Evolutionary conservation across 1,284 basidiomycete genomes (phyloP).

Genomic region (Cronartium ribicola): DNA sequence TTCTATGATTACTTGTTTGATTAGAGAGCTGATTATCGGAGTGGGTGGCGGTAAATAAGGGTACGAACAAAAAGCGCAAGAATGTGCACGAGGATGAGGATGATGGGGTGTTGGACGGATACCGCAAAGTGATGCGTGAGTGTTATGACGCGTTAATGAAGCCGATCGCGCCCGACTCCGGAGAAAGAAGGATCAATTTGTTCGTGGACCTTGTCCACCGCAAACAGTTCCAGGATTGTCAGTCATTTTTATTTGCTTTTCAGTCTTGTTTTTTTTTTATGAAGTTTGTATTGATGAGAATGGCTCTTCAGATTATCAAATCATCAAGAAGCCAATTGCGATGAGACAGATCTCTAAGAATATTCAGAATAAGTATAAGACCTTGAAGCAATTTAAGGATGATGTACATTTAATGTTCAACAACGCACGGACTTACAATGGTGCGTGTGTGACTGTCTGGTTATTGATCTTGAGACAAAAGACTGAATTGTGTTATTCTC

Average conservation of each 20-base stretch:
- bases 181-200: conserved; percentile 38
- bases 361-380: conserved; percentile 50
- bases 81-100: conserved; percentile 22
- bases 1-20: not conserved
- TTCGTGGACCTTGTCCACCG: conserved; percentile 41
- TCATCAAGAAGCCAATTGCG: conserved; percentile 51
- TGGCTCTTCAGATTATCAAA: conserved; percentile 41
- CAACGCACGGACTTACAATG: conserved; percentile 52
- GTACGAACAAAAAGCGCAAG: conserved; percentile 35
- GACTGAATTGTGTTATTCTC: not conserved
- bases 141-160: conserved; percentile 42
- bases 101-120: conserved; percentile 10
- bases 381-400: conserved; percentile 49
- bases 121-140: conserved; percentile 39
- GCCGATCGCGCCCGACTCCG: conserved; percentile 39
- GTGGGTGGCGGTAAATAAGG: not conserved
- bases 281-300: not conserved
- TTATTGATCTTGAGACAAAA: conserved; percentile 5
- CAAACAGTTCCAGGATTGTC: conserved; percentile 42
- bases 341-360: conserved; percentile 51
- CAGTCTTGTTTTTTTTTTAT: not conserved
- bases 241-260: conserved; percentile 8
- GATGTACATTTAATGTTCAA: conserved; percentile 52
- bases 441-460: conserved; percentile 5
- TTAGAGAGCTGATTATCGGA: not conserved